Evolutionary conservation across 2,329 filamentous ascomycete species (phyloP).

Genomic region (Hyphodiscus sp.): DNA sequence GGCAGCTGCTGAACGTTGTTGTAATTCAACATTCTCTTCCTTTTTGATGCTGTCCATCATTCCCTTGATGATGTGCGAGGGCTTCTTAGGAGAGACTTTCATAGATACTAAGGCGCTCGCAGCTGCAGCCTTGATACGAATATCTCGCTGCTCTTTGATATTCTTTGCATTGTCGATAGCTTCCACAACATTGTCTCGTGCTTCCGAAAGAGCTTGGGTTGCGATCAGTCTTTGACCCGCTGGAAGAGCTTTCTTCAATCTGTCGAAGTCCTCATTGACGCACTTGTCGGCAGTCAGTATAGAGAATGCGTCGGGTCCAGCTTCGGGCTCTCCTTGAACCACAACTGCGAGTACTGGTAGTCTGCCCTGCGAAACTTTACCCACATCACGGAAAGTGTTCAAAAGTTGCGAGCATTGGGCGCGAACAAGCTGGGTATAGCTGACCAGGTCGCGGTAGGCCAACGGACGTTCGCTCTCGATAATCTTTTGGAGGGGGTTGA

Average conservation of each 20-base stretch:
- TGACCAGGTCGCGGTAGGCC: conserved; percentile 85
- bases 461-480: conserved; percentile 75
- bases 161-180: conserved; percentile 75
- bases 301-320: conserved; percentile 88
- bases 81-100: conserved; percentile 83
- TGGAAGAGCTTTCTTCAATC: conserved; percentile 79
- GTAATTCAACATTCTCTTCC: conserved; percentile 85
- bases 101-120: conserved; percentile 87
- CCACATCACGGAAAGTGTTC: conserved; percentile 86
- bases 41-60: conserved; percentile 98
- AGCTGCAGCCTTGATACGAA: conserved; percentile 78
- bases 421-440: conserved; percentile 80
- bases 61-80: conserved; percentile 84
- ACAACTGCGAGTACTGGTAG: conserved; percentile 80
- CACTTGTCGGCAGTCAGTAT: conserved; percentile 83
- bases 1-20: conserved; percentile 77
- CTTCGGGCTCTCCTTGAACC: conserved; percentile 87
- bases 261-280: conserved; percentile 77
- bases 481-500: conserved; percentile 62
- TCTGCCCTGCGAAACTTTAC: conserved; percentile 68
- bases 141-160: conserved; percentile 75
- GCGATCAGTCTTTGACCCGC: conserved; percentile 84
- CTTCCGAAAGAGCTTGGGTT: conserved; percentile 70
- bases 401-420: conserved; percentile 87
- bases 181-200: conserved; percentile 59